These are phyloP conservation scores for Miscanthus lutarioriparius DNA, from an alignment of 176 grass and related monocot species.

Conservation along the genomic window DNA sequence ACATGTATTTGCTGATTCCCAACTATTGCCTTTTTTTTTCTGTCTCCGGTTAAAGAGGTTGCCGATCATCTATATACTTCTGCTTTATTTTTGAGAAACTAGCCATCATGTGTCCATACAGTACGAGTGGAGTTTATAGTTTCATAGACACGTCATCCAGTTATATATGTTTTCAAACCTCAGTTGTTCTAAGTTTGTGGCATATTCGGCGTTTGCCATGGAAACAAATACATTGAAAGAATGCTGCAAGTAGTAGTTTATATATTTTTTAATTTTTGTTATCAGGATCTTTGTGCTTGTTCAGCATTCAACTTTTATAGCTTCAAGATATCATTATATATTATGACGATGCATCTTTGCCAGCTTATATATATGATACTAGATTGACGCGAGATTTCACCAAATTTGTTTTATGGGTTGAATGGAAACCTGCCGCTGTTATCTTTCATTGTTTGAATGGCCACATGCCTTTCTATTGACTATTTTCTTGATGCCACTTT, in stretches of 20 bases:
- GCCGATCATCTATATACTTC: too few species aligned
- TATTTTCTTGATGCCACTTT: conserved; percentile 20
- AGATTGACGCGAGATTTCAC: not conserved
- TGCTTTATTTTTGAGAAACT: too few species aligned
- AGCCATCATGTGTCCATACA: too few species aligned
- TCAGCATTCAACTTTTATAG: not conserved
- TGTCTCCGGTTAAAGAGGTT: too few species aligned
- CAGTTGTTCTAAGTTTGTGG: not conserved
- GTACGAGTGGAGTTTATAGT: not conserved
- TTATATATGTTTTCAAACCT: not conserved
- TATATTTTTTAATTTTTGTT: not conserved
- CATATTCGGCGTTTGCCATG: not conserved
- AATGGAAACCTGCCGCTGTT: not conserved
- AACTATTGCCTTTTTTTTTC: too few species aligned
- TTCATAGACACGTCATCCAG: not conserved
- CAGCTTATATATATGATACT: not conserved
- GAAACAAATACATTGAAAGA: not conserved
- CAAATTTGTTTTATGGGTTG: not conserved
- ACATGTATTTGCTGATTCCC: too few species aligned
- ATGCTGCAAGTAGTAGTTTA: not conserved
- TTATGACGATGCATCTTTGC: not conserved
- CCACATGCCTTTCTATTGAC: not conserved
- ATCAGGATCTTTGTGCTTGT: not conserved
- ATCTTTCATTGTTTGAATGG: not conserved
- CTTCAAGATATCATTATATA: not conserved